Conservation (phyloP, 306 rosid genomes). For the Oxytropis ochrocephala region DNA sequence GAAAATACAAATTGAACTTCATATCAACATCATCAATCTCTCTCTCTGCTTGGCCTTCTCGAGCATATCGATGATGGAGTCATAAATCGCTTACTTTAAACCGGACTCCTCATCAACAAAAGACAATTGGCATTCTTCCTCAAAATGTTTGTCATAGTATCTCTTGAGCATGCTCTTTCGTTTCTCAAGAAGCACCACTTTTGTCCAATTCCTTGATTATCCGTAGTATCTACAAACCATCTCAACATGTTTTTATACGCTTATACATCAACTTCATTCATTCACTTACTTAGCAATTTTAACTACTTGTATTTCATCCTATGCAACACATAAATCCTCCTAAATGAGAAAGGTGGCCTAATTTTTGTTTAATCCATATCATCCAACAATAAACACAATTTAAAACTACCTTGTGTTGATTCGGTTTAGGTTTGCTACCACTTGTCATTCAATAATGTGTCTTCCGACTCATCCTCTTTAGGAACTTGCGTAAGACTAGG, state of each 20-base stretch:
- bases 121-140: slow-evolving; percentile 21
- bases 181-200: slow-evolving; percentile 42
- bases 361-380: not conserved
- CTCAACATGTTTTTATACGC: not conserved
- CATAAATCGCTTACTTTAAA: slow-evolving; percentile 22
- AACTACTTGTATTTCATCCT: slow-evolving; percentile 12
- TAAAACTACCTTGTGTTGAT: not conserved
- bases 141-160: slow-evolving; percentile 31
- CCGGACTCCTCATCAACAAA: slow-evolving; percentile 18
- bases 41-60: slow-evolving; percentile 37
- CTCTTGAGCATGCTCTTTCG: slow-evolving; percentile 29
- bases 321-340: not conserved
- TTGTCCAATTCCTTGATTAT: slow-evolving; percentile 35
- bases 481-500: not conserved
- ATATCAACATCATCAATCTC: slow-evolving; percentile 40
- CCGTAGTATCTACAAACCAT: slow-evolving; percentile 36
- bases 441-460: not conserved
- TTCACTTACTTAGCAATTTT: not conserved
- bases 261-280: slow-evolving; percentile 1
- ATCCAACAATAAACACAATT: slow-evolving; percentile 6
- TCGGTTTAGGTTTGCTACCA: not conserved
- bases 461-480: not conserved
- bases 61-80: slow-evolving; percentile 27
- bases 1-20: slow-evolving; percentile 39
- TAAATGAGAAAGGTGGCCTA: not conserved